phyloP scores from a whole-genome alignment of 495 filamentous ascomycete species.

The Usnea hakonensis region DNA sequence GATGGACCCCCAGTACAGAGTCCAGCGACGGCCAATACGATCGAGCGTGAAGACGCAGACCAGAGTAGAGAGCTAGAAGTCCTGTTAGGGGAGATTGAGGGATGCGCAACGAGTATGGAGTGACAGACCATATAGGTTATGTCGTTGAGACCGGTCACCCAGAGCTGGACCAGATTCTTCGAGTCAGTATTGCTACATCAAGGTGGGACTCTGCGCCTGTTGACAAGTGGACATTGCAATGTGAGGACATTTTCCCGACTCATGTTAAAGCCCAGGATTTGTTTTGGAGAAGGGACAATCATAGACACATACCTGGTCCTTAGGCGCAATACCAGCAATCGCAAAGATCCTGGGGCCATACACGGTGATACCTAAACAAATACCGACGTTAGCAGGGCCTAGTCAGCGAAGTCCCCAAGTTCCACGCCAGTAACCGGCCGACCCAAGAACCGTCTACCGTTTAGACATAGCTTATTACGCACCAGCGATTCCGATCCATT shows the following conservation, averaged over 20 bases:
- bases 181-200: no score
- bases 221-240: no score
- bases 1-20: slow-evolving; percentile 57
- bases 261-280: no score
- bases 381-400: not conserved
- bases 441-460: no score
- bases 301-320: slow-evolving; percentile 37
- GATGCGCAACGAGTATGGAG: not conserved
- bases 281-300: no score
- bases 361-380: slow-evolving; percentile 14
- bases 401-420: no score
- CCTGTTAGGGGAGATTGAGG: slow-evolving; percentile 25
- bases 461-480: slow-evolving; percentile 17
- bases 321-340: slow-evolving; percentile 51
- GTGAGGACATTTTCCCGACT: no score
- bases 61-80: slow-evolving; percentile 46
- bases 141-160: slow-evolving; percentile 63
- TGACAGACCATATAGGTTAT: slow-evolving; percentile 47
- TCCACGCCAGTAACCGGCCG: slow-evolving; percentile 36
- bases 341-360: slow-evolving; percentile 53
- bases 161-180: slow-evolving; percentile 21
- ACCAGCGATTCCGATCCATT: slow-evolving; percentile 64
- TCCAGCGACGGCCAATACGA: slow-evolving; percentile 60
- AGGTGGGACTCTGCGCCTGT: no score
- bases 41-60: slow-evolving; percentile 63